Conservation (phyloP, 768 basidiomycete species). For the Rhodotorula graminis region DNA sequence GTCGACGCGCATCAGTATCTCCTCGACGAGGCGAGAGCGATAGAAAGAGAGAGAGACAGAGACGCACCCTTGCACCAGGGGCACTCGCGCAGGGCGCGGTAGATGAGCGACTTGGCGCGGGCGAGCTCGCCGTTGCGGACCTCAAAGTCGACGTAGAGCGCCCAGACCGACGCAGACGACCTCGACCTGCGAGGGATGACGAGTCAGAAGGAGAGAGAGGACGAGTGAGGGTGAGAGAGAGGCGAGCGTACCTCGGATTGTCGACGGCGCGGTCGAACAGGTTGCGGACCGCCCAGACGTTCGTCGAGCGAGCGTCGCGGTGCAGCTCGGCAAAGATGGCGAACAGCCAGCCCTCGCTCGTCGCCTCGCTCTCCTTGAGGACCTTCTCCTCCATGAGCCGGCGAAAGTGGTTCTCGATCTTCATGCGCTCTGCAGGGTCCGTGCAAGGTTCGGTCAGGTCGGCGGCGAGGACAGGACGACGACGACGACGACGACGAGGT, state of each 20-base stretch:
- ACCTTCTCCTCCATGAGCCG: conserved; percentile 42
- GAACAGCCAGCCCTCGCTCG: conserved; percentile 41
- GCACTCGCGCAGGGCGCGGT: conserved; percentile 46
- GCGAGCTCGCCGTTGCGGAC: conserved; percentile 41
- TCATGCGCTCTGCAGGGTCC: conserved; percentile 27
- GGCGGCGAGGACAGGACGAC: too few species aligned
- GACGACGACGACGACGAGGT: too few species aligned
- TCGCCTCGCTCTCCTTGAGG: conserved; percentile 24
- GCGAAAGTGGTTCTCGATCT: conserved; percentile 47
- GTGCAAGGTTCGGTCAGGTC: background rate
- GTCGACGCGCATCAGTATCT: too few species aligned
- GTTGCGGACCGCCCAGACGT: conserved; percentile 46
- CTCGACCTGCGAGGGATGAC: conserved; percentile 37
- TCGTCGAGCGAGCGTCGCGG: conserved; percentile 36
- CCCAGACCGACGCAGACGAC: conserved; percentile 46
- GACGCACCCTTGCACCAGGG: conserved; percentile 47
- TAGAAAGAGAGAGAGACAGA: background rate
- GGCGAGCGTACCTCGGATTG: conserved; percentile 17
- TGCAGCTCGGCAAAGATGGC: conserved; percentile 44
- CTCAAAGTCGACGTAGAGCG: conserved; percentile 50
- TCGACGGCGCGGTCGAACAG: conserved; percentile 47
- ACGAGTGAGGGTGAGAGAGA: background rate
- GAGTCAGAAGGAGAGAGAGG: background rate
- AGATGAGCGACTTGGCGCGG: conserved; percentile 47
- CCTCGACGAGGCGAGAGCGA: too few species aligned